Percentiles rank a stretch among this genome's conserved stretches.
Conservation (phyloP, 2,329 filamentous ascomycete genomes). For the Hortaea werneckii region DNA sequence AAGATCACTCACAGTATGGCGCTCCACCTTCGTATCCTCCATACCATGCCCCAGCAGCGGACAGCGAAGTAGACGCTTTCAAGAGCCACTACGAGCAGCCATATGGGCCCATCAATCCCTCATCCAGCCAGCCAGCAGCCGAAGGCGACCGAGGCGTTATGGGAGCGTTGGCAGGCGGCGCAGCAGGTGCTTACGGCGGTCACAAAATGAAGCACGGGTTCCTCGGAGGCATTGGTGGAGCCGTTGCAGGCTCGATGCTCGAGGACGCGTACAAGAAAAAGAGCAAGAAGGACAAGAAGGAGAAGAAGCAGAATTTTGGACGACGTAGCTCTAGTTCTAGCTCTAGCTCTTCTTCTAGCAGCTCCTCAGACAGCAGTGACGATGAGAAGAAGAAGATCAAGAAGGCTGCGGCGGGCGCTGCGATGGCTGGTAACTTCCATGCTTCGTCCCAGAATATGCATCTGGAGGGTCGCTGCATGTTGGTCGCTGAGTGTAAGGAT, state of each 20-base stretch:
- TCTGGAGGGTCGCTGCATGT: slow-evolving; percentile 25
- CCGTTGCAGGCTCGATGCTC: slow-evolving; percentile 44
- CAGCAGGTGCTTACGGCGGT: slow-evolving; percentile 47
- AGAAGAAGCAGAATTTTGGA: slow-evolving; percentile 4
- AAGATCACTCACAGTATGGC: slow-evolving; percentile 1
- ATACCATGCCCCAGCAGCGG: background rate
- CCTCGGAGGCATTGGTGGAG: slow-evolving; percentile 48
- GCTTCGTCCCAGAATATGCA: slow-evolving; percentile 23
- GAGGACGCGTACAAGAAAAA: slow-evolving; percentile 43
- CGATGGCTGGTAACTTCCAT: slow-evolving; percentile 30
- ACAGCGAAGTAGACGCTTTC: slow-evolving; percentile 9
- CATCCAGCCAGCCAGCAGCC: slow-evolving; percentile 1
- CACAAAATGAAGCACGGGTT: slow-evolving; percentile 47
- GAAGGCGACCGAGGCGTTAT: slow-evolving; percentile 45
- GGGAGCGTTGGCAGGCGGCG: slow-evolving; percentile 46
- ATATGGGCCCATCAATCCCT: slow-evolving; percentile 9
- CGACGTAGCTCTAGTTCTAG: slow-evolving; percentile 7
- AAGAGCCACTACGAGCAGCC: slow-evolving; percentile 13
- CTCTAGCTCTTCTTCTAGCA: slow-evolving; percentile 5
- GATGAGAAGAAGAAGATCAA: slow-evolving; percentile 8
- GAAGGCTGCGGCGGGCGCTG: slow-evolving; percentile 1
- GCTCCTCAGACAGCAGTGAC: slow-evolving; percentile 10
- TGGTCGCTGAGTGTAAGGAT: slow-evolving; percentile 28
- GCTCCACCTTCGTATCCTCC: background rate
- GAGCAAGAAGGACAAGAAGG: slow-evolving; percentile 30